Evolutionary conservation across 805 yeast genomes (phyloP).

Genomic region (Yamadazyma sp.): DNA sequence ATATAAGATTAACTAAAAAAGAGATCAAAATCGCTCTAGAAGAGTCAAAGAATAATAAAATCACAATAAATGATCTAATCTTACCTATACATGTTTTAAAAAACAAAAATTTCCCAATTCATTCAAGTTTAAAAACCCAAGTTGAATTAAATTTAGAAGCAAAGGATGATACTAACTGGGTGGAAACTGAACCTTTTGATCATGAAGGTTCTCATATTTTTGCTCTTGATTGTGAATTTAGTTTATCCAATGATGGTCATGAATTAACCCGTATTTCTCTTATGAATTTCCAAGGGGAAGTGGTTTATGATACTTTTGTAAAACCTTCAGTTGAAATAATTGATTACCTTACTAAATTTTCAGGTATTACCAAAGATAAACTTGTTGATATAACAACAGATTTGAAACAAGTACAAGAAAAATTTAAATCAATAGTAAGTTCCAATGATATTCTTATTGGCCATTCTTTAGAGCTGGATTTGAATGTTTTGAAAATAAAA

Average conservation of each 20-base stretch:
- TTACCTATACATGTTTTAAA: slow-evolving; percentile 48
- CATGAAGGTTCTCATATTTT: slow-evolving; percentile 63
- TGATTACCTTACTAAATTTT: slow-evolving; percentile 78
- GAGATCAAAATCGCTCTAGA: slow-evolving; percentile 46
- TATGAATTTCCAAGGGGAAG: slow-evolving; percentile 57
- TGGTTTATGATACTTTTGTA: slow-evolving; percentile 70
- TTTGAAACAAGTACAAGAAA: slow-evolving; percentile 62
- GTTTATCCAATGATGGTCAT: slow-evolving; percentile 56
- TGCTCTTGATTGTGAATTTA: slow-evolving; percentile 95
- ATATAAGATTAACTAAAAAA: slow-evolving; percentile 53
- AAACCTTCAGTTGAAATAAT: slow-evolving; percentile 71
- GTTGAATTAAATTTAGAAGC: too few species aligned
- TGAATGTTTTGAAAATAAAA: slow-evolving; percentile 62
- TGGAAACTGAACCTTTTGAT: slow-evolving; percentile 44
- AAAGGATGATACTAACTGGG: slow-evolving; percentile 12
- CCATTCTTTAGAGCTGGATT: slow-evolving; percentile 85
- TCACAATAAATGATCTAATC: slow-evolving; percentile 51
- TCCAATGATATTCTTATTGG: slow-evolving; percentile 72
- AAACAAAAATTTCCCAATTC: slow-evolving; percentile 59
- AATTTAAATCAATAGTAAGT: slow-evolving; percentile 47
- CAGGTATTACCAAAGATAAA: slow-evolving; percentile 80
- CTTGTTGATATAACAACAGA: slow-evolving; percentile 62
- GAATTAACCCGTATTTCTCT: slow-evolving; percentile 78
- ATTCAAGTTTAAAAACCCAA: slow-evolving; percentile 24
- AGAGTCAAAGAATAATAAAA: slow-evolving; percentile 31